Base-by-base conservation (phyloP, 1,284 basidiomycete genomes). In the Heterobasidion occidentale region DNA sequence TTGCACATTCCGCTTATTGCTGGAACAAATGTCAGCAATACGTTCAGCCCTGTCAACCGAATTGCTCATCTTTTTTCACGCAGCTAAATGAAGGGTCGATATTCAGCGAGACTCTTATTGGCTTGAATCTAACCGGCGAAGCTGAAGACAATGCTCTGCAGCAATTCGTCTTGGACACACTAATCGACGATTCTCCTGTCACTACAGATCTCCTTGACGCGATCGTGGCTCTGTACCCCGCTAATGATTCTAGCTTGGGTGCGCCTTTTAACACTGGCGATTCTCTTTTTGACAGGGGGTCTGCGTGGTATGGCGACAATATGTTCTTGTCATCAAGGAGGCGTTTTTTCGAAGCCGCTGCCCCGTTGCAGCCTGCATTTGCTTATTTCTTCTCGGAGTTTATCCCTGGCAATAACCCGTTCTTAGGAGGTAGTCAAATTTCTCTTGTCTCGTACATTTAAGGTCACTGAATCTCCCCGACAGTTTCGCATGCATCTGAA, bases 331-430 rank as follows among this genome's bases (percentile, higher is more conserved):
- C 75, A 0, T 70, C 78, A 0, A 65, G 80, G 42, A 70, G 80
- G 46, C 67, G 76, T 47, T 76, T 83, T 52, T 79, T 79, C 59
- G 66, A 77, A 36, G 70, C 75, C 42, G 80, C 74, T 0, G 72
- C 80, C 0, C 58, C 70, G 1, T 61, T 70, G 17, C 80, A 80
- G 58, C 74, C 75, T 0, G 71, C 77, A 60, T 84, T 76, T 63
- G 78, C 67, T 1, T 84, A 84, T 60, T 73, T 77, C 59, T 83
- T 83, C 63, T 70, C 66, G 9, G 79, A 83, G 63, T 78, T 79
- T 50, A 77, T 80, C 49, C 79, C 77, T 0, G 80, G 79, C 15
- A 75, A 75, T 52, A 63, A 74, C 48, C 68, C 68, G 3, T 64
- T 62, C 2, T 59, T 76, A 0, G 78, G 80, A 56, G 76, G 79